These are phyloP conservation scores for Hypoxylon sp. DNA, from an alignment of 2,329 filamentous ascomycete species.

Conservation along the genomic window DNA sequence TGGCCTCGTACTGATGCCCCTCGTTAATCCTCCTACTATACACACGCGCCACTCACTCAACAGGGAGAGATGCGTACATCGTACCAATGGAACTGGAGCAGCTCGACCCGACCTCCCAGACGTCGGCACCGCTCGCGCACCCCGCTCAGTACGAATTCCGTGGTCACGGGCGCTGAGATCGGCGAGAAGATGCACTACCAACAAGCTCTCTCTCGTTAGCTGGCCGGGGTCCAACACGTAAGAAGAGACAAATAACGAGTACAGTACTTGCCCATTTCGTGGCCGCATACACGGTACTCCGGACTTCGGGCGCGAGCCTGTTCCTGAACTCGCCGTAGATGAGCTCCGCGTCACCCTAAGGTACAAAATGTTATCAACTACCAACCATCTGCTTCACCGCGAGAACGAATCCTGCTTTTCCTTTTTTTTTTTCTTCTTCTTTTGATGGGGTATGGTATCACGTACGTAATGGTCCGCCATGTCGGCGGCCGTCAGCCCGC, in stretches of 20 bases:
- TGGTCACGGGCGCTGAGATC: conserved; percentile 36
- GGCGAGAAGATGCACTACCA: conserved; percentile 46
- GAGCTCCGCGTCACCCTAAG: conserved; percentile 47
- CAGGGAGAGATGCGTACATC: conserved; percentile 40
- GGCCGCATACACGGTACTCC: conserved; percentile 42
- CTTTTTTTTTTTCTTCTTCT: too few relatives aligned
- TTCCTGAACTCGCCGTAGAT: conserved; percentile 46
- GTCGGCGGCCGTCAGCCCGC: conserved; percentile 44
- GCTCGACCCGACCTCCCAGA: conserved; percentile 45
- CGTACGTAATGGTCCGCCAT: conserved; percentile 51
- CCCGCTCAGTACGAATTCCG: conserved; percentile 40
- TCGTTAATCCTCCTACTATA: background rate
- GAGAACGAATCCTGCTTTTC: too few relatives aligned
- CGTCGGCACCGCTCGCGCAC: conserved; percentile 47
- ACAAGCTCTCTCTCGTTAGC: background rate
- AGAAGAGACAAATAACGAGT: background rate
- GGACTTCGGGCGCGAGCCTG: conserved; percentile 34
- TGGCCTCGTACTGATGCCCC: conserved; percentile 45
- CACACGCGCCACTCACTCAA: background rate
- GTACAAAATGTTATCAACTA: conserved; percentile 3
- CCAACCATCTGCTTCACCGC: too few relatives aligned
- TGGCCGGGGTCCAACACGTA: background rate
- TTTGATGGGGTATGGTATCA: background rate
- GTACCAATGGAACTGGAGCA: conserved; percentile 50
- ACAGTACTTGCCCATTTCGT: conserved; percentile 45